Evolutionary conservation across 1,139 yeast genomes (phyloP), one percentile per base, ranked within the genome.

Genomic region (Kodamaea sp.): DNA sequence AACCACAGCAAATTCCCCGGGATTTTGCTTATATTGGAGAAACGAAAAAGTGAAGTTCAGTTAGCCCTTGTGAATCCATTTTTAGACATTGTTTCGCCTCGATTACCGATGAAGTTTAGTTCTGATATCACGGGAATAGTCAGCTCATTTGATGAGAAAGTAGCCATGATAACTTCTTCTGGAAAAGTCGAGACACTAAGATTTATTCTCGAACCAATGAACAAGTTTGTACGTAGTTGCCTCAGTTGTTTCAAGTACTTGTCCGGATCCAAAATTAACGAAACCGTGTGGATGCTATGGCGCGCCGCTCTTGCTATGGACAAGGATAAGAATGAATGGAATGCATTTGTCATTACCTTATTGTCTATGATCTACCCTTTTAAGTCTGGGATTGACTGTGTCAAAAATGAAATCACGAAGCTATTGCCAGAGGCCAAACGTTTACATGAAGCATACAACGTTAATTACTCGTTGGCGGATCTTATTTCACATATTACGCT

Each of bases 11-110:
- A 48, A 1, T 65, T 65, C 43, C 65, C 63, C 6, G 80, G 80
- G 1, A 64, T 60, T 48, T 60, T 76, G n/a, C 56, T 73, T 2
- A 60, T 64, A 4, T 54, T 73, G 8, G 62, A 62, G 12, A 8
- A 10, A n/a, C 10, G 10, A 7, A 64, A 65, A 8, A 55, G 55
- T 3, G 49, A 57, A 7, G 53, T 26, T 10, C 27, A 57, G 2
- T 37, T 83, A 15, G 63, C 64, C 10, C 52, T 87, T 5, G 70
- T 77, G 31, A 81, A 86, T 48, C 95, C 95, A 1, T 82, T 85
- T 48, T 61, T 81, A 8, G 76, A 78, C 25, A 54, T 84, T 2
- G 57, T 58, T 4, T 77, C 92, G 0, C 73, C 78, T 15, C 20
- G 20, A 15, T 15, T 15, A 15, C 20, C 20, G 4, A 15, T 15